Conservation (phyloP, 164 flowering plant species). For the Annona squamosa region DNA sequence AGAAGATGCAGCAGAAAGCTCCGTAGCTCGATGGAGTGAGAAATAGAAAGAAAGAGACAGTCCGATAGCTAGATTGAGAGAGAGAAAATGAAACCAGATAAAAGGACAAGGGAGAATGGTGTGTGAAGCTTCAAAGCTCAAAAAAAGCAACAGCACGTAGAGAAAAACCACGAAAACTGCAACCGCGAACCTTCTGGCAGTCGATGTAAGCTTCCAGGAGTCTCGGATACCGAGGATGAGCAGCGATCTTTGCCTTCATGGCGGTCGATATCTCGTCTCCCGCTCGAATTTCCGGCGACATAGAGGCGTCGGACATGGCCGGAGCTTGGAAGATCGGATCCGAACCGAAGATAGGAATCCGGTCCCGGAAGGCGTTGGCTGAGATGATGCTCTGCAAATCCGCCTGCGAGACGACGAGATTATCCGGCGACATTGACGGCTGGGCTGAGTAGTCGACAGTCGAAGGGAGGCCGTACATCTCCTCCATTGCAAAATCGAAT, state of each 20-base stretch:
- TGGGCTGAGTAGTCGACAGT: conserved; percentile 34
- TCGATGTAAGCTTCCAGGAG: conserved; percentile 79
- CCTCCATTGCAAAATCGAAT: conserved; percentile 43
- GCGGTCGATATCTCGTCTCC: conserved; percentile 18
- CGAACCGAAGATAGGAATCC: conserved; percentile 37
- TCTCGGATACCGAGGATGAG: conserved; percentile 83
- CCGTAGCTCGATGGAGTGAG: background rate
- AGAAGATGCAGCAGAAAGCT: background rate
- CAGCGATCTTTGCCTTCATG: conserved; percentile 74
- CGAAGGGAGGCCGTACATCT: conserved; percentile 40
- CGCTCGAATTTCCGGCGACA: conserved; percentile 23
- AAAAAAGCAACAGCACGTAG: background rate
- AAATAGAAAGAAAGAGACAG: background rate
- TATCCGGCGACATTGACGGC: conserved; percentile 43
- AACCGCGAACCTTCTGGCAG: conserved; percentile 61
- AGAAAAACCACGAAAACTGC: background rate
- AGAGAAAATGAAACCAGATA: background rate
- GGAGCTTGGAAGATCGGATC: conserved; percentile 35
- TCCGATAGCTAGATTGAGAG: background rate
- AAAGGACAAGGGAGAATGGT: background rate
- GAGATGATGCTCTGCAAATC: conserved; percentile 12
- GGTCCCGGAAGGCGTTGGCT: conserved; percentile 19
- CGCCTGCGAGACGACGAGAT: conserved; percentile 31
- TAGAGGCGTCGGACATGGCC: conserved; percentile 15
- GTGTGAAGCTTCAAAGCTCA: background rate